Base-by-base conservation (phyloP, 2,329 filamentous ascomycete species). In the Neopestalotiopsis sp. region DNA sequence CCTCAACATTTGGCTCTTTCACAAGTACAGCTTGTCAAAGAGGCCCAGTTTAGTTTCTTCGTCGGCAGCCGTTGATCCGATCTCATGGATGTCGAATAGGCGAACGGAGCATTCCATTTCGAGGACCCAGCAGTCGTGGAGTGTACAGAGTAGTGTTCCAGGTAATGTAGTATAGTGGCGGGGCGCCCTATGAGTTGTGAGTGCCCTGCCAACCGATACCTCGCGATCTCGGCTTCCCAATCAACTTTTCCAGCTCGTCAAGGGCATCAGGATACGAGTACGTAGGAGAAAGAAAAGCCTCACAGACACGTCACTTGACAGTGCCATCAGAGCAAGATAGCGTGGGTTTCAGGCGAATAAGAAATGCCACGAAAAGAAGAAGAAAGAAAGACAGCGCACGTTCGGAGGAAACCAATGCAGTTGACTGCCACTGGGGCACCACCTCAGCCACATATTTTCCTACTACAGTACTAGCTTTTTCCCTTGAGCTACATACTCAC, bases 151-250 rank as follows among this genome's bases (percentile, higher is more conserved):
- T 38, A 38, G 10, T 38, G 45, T 53, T 53, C 45, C 45, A n/a
- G n/a, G 42, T 12, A 45, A 45, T 14, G 42, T 6, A 53, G 45
- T 53, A 2, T 7, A 53, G 17, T 17, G 17, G 45, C 45, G 45
- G 45, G 13, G 45, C 45, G 13, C n/a, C 45, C 45, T 53, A 7
- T 38, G 10, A 38, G n/a, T 28, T 28, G 24, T 53, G 45, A 53
- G 45, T 53, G 45, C 45, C n/a, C 45, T 53, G 5, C 45, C 17
- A 53, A n/a, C 45, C 45, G n/a, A 49, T 28, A 28, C 45, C 45
- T 53, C 45, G 45, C 45, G 45, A 17, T 53, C 45, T 53, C 45
- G 45, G 45, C 45, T 53, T 53, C 45, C 45, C 45, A 49, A 53
- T 20, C 45, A 53, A 53, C 45, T 17, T 20, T 24, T n/a, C n/a